Base-by-base conservation (phyloP, 768 basidiomycete genomes). In the Ephemerocybe angulata region DNA sequence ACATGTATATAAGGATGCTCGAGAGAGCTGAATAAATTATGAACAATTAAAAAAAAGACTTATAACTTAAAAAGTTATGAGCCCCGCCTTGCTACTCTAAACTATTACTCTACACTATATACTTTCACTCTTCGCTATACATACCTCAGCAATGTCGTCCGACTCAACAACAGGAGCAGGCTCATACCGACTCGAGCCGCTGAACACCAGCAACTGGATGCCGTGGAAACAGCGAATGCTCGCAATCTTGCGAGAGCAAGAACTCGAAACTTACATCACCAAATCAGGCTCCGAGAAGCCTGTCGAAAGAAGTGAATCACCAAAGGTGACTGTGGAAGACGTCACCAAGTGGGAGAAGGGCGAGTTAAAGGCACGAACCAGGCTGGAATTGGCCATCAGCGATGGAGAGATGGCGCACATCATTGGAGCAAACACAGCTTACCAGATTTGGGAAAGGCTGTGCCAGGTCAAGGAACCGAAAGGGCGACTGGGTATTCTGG, bases 361-460 rank as follows among this genome's bases (percentile, higher is more conserved):
- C 21, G 64, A 67, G 53, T 57, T 57, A 19, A 62, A 59, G 53
- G 61, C 57, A 11, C 42, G 57, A 33, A 61, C 59, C 4, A 29
- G 55, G 42, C 64, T 66, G 3, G 63, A 65, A 40, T 41, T 67
- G 25, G 53, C 61, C 10, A 57, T 66, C 22, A 47, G 61, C 4
- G 60, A 66, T 49, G 22, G 48, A 12, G 60, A 64, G 48, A 62
- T 64, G 62, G 58, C 60, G 17, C 58, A 66, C 40, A 58, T 64
- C 29, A 25, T 35, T n/a, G 62, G 63, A 7, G 60, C 63, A 12
- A 52, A 29, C 4, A 63, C 54, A 2, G 61, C 60, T 8, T 25
- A 13, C 12, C 54, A 59, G 29, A 66, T 64, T 57, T 66, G 65
- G 62, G 47, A 60, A 11, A 56, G 61, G 37, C 54, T 67, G 25